Evolutionary conservation across 176 grass and related monocot genomes (phyloP).

Genomic region (Chrysopogon serrulatus): DNA sequence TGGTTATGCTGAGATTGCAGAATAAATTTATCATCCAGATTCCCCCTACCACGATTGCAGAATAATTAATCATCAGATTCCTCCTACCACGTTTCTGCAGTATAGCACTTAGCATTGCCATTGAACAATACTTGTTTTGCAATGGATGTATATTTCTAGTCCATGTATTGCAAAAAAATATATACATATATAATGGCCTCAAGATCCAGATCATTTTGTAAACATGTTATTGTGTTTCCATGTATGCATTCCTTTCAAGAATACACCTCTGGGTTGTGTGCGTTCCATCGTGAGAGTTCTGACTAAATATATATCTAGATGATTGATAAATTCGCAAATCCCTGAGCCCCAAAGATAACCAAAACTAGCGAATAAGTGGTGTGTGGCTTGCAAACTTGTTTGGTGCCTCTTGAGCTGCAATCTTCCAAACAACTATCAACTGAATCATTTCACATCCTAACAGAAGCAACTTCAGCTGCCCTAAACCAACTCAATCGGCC

Average conservation of each 20-base stretch:
- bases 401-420: not conserved
- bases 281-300: not conserved
- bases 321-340: not conserved
- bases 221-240: not conserved
- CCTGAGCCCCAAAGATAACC: not conserved
- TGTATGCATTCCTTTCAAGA: not conserved
- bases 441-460: not conserved
- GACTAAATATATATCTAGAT: not conserved
- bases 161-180: not conserved
- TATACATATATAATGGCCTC: not conserved
- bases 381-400: not conserved
- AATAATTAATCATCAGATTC: not conserved
- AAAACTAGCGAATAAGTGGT: not conserved
- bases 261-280: not conserved
- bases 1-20: not conserved
- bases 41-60: not conserved
- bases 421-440: not conserved
- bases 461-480: no score
- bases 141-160: not conserved
- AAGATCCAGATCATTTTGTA: not conserved
- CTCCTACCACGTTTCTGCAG: not conserved
- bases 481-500: no score
- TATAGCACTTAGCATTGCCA: not conserved
- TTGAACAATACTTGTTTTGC: not conserved
- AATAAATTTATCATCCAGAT: not conserved